Conservation (phyloP, 257 asterid species). For the Solanum chmielewskii region DNA sequence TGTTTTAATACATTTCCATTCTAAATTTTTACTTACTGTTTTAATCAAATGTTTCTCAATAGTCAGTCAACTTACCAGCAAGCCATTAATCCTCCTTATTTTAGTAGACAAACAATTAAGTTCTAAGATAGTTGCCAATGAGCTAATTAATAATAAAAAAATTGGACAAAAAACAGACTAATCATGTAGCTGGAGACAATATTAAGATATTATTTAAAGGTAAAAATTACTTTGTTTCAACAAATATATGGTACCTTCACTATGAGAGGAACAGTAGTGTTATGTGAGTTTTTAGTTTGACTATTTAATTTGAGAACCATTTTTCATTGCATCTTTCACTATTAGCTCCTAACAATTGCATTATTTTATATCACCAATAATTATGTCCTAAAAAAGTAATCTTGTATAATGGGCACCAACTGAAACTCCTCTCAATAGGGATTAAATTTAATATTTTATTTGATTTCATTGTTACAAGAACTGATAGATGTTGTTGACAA, state of each 20-base stretch:
- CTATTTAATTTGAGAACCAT: neutral
- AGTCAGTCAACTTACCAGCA: neutral
- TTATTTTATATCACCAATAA: neutral
- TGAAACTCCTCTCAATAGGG: no score
- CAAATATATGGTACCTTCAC: neutral
- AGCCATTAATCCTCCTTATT: neutral
- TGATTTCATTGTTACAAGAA: no score
- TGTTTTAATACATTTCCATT: no score
- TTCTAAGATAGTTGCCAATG: neutral
- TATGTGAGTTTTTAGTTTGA: neutral
- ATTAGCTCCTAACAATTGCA: neutral
- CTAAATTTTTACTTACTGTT: no score
- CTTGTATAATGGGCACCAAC: neutral
- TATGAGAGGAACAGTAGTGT: neutral
- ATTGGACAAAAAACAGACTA: neutral
- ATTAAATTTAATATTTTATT: no score
- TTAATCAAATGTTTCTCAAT: neutral
- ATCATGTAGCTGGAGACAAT: neutral
- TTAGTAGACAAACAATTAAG: neutral
- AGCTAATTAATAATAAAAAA: neutral
- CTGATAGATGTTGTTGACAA: no score
- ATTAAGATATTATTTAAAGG: neutral
- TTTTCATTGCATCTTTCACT: neutral
- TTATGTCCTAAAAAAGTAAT: neutral
- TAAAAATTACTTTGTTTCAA: neutral